Base-by-base conservation (phyloP, 2,329 filamentous ascomycete genomes). In the Chlorencoelia australis region DNA sequence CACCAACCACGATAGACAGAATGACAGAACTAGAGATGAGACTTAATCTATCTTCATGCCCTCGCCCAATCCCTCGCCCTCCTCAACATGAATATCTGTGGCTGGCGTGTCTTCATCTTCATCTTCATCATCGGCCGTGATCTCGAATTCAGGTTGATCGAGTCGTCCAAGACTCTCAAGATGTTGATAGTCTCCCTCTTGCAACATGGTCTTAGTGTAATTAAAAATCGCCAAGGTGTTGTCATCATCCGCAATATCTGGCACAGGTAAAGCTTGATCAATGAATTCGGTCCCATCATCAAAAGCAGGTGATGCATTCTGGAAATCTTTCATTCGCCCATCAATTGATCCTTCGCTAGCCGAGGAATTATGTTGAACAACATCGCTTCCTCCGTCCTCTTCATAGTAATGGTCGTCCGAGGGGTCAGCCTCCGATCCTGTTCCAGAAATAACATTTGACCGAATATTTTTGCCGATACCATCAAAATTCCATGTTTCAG, bases 1-100 rank as follows among this genome's bases (percentile, higher is more conserved):
- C 13, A 20, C 18, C 16, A 11, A 4, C 13, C 16, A 29, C 15
- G 16, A 18, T 6, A 28, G 2, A 14, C 15, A 3, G 9, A 15
- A n/a, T 28, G 24, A 19, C 13, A 19, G 7, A 19, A n/a, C 17
- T 9, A 16, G 21, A 19, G 13, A 34, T n/a, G 10, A n/a, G n/a
- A n/a, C 31, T 42, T 35, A 50, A 25, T 47, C 43, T 19, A 48
- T 32, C 32, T 52, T 52, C 39, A 52, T 35, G 3, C 45, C 52
- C 25, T 53, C 54, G 26, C 47, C 43, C 39, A 52, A 36, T 3
- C 45, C 52, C 25, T 53, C 54, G 26, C 47, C 43, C 9, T 56
- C 54, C 28, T 49, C 49, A 15, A 59, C 40, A 43, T 56, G 55
- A 28, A 58, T 56, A 34, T 56, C 54, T 5, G 49, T 44, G 2